These are phyloP conservation scores for Colletotrichum sp. DNA, from an alignment of 2,329 filamentous ascomycete species.

Conservation along the genomic window DNA sequence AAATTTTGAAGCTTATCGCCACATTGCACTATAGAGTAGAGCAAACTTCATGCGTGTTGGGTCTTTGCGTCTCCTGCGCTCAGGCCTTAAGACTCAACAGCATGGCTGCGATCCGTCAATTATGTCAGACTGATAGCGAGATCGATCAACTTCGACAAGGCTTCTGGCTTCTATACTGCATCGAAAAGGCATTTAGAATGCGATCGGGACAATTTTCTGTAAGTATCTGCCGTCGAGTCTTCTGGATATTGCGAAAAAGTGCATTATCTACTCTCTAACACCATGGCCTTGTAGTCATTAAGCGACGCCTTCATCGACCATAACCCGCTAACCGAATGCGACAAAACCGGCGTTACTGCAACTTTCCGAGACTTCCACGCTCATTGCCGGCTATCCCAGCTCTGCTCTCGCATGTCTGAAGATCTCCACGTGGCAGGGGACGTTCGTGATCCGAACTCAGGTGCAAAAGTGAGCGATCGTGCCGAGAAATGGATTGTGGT, in stretches of 20 bases:
- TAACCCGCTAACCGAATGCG: neutral
- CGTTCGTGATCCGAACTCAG: neutral
- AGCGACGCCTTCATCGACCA: neutral
- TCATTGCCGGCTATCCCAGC: neutral
- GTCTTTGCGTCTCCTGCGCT: neutral
- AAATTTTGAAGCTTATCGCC: neutral
- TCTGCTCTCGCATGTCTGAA: neutral
- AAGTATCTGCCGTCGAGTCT: fast-evolving
- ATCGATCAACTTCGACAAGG: neutral
- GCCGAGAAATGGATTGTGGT: neutral
- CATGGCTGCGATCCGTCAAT: neutral
- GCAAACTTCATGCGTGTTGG: neutral
- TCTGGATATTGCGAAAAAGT: neutral
- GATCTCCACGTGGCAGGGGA: neutral
- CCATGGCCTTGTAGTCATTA: fast-evolving
- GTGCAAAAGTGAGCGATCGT: neutral
- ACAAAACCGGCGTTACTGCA: neutral
- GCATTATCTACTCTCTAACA: neutral
- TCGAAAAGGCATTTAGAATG: neutral
- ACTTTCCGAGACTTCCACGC: neutral
- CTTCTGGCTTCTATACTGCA: neutral
- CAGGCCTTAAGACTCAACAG: neutral
- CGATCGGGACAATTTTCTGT: neutral
- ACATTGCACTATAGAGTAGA: neutral
- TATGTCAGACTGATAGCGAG: neutral